A percentile compares a stretch with the other conserved stretches of the same genome.
These are phyloP conservation scores for Tritrichomonas musculus DNA, from an alignment of 208 protist species.

Conservation along the genomic window DNA sequence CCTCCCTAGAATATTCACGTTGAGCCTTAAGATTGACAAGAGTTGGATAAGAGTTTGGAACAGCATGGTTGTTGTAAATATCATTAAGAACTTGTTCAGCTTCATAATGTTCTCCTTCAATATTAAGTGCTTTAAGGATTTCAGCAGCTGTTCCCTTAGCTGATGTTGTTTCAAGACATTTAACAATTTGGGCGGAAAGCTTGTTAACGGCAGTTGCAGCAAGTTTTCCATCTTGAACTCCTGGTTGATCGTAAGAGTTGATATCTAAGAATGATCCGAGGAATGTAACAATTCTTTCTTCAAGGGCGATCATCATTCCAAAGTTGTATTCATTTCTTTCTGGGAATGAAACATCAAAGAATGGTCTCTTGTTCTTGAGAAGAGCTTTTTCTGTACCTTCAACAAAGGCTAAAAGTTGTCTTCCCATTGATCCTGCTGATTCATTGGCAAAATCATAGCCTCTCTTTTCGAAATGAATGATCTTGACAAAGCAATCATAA, in stretches of 20 bases:
- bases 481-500: neutral
- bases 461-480: neutral
- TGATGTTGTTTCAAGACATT: neutral
- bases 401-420: neutral
- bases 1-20: neutral
- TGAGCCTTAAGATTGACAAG: neutral
- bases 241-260: conserved; percentile 29
- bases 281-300: conserved; percentile 25
- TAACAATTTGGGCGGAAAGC: neutral
- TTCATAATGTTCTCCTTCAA: neutral
- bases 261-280: neutral
- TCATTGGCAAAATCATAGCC: neutral
- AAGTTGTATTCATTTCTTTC: conserved; percentile 12
- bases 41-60: neutral
- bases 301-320: conserved; percentile 27
- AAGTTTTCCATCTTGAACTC: conserved; percentile 23
- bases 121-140: neutral
- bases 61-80: neutral
- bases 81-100: neutral
- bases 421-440: neutral
- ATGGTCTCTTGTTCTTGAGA: conserved; percentile 17
- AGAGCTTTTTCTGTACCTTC: conserved; percentile 13
- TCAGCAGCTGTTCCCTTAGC: neutral
- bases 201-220: conserved; percentile 1
- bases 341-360: neutral